These are phyloP conservation scores for Trichoderma sp. DNA, from an alignment of 2,329 filamentous ascomycete genomes.

Conservation along the genomic window DNA sequence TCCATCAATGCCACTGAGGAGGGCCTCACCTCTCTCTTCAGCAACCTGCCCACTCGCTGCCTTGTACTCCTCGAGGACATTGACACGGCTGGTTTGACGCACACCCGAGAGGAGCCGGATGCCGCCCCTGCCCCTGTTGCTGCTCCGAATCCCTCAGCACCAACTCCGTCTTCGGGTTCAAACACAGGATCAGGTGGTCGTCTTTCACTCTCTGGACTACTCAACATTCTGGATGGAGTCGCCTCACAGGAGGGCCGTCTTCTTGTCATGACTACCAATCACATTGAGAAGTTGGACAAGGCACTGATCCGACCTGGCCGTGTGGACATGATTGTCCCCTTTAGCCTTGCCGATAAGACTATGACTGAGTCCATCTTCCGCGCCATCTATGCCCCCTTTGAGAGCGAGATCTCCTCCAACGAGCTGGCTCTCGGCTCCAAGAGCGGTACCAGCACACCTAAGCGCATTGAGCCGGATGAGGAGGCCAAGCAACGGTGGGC, in stretches of 20 bases:
- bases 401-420: slow-evolving; percentile 29
- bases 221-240: slow-evolving; percentile 78
- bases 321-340: slow-evolving; percentile 59
- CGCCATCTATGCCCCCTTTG: slow-evolving; percentile 56
- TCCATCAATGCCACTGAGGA: slow-evolving; percentile 64
- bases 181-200: slow-evolving; percentile 29
- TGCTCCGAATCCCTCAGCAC: slow-evolving; percentile 16
- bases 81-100: slow-evolving; percentile 68
- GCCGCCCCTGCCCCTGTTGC: not conserved
- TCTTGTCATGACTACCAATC: slow-evolving; percentile 65
- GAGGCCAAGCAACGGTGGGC: slow-evolving; percentile 33
- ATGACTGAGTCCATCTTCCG: slow-evolving; percentile 57
- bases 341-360: slow-evolving; percentile 51
- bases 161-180: not conserved
- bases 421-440: slow-evolving; percentile 1
- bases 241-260: slow-evolving; percentile 63
- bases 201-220: slow-evolving; percentile 71
- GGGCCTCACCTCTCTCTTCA: slow-evolving; percentile 61
- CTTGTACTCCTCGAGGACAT: slow-evolving; percentile 76
- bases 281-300: slow-evolving; percentile 59
- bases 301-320: slow-evolving; percentile 62
- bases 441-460: slow-evolving; percentile 19
- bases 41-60: slow-evolving; percentile 65
- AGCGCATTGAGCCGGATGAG: slow-evolving; percentile 28
- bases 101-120: slow-evolving; percentile 47